Percentiles rank a stretch among this genome's conserved stretches.
phyloP scores from a whole-genome alignment of 2,329 filamentous ascomycete species.

The Ophiostoma novo-ulmi region DNA sequence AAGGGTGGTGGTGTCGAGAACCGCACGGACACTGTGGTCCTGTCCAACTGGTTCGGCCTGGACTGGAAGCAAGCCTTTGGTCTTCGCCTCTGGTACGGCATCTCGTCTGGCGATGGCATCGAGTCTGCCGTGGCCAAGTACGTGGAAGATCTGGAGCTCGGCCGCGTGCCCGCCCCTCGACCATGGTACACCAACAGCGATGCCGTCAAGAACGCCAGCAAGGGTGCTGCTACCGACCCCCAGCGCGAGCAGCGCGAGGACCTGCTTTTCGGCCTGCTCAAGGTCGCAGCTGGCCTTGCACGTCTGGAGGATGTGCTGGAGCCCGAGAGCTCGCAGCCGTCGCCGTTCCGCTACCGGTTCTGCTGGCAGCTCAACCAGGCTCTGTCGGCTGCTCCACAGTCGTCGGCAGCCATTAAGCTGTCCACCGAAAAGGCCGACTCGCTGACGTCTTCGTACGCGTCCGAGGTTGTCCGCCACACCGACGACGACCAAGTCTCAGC shows the following conservation, averaged over 20 bases:
- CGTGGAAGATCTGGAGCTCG: constrained; percentile 64
- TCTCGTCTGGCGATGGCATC: constrained; percentile 61
- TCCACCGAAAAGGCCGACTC: constrained; percentile 63
- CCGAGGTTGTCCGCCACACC: constrained; percentile 25
- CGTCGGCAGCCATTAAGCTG: constrained; percentile 42
- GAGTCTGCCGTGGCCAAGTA: constrained; percentile 69
- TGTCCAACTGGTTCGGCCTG: constrained; percentile 76
- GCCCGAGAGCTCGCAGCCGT: constrained; percentile 70
- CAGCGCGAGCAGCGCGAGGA: constrained; percentile 57
- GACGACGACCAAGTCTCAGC: constrained; percentile 32
- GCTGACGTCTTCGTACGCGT: constrained; percentile 41
- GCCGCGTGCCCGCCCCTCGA: constrained; percentile 65
- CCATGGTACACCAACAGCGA: constrained; percentile 60
- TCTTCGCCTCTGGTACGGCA: constrained; percentile 83
- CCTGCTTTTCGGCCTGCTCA: constrained; percentile 79
- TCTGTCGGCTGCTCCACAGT: constrained; percentile 46
- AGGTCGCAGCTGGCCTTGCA: constrained; percentile 63
- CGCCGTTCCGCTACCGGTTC: constrained; percentile 68
- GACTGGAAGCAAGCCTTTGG: constrained; percentile 95
- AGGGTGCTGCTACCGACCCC: not conserved
- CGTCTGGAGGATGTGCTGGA: constrained; percentile 66
- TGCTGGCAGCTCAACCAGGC: constrained; percentile 80
- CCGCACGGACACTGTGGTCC: constrained; percentile 69
- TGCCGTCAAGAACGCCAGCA: constrained; percentile 35
- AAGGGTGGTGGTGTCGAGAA: constrained; percentile 71